A percentile compares a stretch with the other conserved stretches of the same genome.
phyloP scores from a whole-genome alignment of 2,329 filamentous ascomycete genomes.

The Fusarium tjaetaba region DNA sequence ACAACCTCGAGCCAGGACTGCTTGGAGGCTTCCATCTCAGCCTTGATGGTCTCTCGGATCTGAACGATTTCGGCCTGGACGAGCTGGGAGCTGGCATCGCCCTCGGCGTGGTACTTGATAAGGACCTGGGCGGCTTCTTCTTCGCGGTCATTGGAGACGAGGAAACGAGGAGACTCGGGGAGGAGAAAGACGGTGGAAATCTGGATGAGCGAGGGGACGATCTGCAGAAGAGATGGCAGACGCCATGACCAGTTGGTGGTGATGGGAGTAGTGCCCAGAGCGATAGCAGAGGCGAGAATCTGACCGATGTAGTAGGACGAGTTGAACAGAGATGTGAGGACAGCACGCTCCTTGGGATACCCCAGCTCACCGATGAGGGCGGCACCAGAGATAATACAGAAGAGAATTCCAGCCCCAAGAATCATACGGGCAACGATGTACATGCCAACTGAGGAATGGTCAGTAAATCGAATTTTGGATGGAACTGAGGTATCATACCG shows the following conservation, averaged over 20 bases:
- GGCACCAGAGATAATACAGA: conserved; percentile 67
- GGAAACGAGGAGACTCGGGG: conserved; percentile 49
- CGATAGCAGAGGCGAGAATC: conserved; percentile 60
- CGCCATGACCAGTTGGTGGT: conserved; percentile 47
- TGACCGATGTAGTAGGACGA: conserved; percentile 66
- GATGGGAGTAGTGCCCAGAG: conserved; percentile 55
- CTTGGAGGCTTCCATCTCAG: conserved; percentile 62
- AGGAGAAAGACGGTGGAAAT: conserved; percentile 50
- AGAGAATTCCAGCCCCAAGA: conserved; percentile 70
- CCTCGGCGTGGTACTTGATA: conserved; percentile 61
- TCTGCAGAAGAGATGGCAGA: conserved; percentile 57
- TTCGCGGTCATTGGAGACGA: conserved; percentile 44
- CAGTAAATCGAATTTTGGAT: neutral
- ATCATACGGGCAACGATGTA: conserved; percentile 68
- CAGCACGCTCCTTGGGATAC: conserved; percentile 68
- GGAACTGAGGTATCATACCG: conserved; percentile 12
- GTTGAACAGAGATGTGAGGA: conserved; percentile 51
- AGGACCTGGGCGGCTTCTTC: conserved; percentile 49
- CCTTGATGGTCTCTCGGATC: conserved; percentile 65
- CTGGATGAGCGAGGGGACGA: conserved; percentile 52
- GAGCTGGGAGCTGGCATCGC: conserved; percentile 59
- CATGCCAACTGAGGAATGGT: conserved; percentile 57
- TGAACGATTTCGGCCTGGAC: conserved; percentile 69
- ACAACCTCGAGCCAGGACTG: conserved; percentile 63
- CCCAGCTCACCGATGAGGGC: conserved; percentile 68